Percentiles rank a stretch among this genome's conserved stretches.
Evolutionary conservation across 306 rosid genomes (phyloP).

Genomic region (Hippophae tibetana): DNA sequence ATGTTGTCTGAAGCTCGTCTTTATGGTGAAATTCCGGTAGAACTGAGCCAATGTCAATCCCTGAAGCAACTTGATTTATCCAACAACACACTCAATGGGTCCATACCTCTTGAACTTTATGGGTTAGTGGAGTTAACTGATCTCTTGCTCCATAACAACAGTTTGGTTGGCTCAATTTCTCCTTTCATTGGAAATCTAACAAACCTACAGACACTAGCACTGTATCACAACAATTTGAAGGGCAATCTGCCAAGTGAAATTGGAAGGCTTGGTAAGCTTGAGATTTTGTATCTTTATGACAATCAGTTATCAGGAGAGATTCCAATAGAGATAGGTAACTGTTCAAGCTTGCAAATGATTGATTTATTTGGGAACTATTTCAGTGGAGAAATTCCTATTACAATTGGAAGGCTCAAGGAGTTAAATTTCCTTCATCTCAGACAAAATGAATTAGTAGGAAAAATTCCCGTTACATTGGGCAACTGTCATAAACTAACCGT

Average conservation of each 20-base stretch:
- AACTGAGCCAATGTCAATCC: conserved; percentile 50
- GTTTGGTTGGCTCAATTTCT: conserved; percentile 65
- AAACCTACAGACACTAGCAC: conserved; percentile 40
- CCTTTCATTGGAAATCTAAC: conserved; percentile 66
- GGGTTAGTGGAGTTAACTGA: conserved; percentile 49
- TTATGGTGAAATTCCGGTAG: conserved; percentile 60
- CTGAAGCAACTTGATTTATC: conserved; percentile 81
- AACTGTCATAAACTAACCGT: conserved; percentile 55
- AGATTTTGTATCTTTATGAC: conserved; percentile 73
- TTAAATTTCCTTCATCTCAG: conserved; percentile 78
- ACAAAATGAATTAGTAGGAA: conserved; percentile 74
- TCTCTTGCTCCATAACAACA: conserved; percentile 77
- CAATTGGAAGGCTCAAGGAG: conserved; percentile 61
- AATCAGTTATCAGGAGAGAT: conserved; percentile 62
- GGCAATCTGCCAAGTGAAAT: conserved; percentile 74
- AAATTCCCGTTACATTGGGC: conserved; percentile 76
- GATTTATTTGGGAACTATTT: conserved; percentile 78
- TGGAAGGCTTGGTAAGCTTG: conserved; percentile 71
- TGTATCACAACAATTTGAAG: conserved; percentile 65
- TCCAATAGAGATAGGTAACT: conserved; percentile 77
- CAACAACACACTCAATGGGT: conserved; percentile 61
- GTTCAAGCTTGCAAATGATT: conserved; percentile 71
- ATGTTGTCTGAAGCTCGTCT: conserved; percentile 44
- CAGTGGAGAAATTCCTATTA: conserved; percentile 60
- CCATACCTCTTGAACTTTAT: conserved; percentile 65